phyloP scores from a whole-genome alignment of 768 basidiomycete genomes.

The Scleroderma citrinum region DNA sequence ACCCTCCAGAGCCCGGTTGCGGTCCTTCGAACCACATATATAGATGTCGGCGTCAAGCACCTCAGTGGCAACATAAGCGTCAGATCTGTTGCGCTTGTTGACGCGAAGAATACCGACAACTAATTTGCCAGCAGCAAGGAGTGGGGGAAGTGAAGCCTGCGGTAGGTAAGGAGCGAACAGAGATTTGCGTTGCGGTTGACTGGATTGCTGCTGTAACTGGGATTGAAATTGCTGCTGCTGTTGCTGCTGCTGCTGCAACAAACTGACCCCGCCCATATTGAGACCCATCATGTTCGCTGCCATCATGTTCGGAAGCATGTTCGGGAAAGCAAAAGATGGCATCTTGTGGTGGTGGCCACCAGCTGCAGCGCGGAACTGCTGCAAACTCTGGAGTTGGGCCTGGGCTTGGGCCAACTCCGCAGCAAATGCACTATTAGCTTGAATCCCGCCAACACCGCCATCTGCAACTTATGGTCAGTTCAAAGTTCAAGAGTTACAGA shows the following conservation, averaged over 20 bases:
- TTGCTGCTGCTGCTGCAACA: constrained; percentile 89
- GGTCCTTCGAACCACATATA: constrained; percentile 97
- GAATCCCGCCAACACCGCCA: constrained; percentile 65
- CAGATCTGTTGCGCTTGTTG: constrained; percentile 97
- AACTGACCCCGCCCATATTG: constrained; percentile 72
- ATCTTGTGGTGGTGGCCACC: constrained; percentile 95
- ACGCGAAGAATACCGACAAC: constrained; percentile 96
- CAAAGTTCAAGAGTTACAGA: not conserved
- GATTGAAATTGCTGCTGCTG: constrained; percentile 74
- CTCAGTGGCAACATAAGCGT: constrained; percentile 98
- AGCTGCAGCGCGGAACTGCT: constrained; percentile 93
- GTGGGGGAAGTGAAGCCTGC: constrained; percentile 93
- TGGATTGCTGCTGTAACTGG: constrained; percentile 89
- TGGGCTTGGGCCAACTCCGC: constrained; percentile 95
- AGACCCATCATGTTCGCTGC: constrained; percentile 95
- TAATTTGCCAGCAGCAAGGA: constrained; percentile 93
- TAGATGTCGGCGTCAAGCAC: constrained; percentile 98
- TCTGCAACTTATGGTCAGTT: constrained; percentile 36
- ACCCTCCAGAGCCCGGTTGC: constrained; percentile 96
- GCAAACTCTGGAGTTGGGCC: constrained; percentile 91
- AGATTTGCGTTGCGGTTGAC: constrained; percentile 93
- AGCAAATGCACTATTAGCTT: constrained; percentile 58
- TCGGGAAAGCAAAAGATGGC: constrained; percentile 96
- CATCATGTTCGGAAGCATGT: constrained; percentile 97
- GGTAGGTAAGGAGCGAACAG: constrained; percentile 98